A percentile compares a stretch with the other conserved stretches of the same genome.
phyloP scores from a whole-genome alignment of 441 rosid genomes.

The Rhodomyrtus psidioides region DNA sequence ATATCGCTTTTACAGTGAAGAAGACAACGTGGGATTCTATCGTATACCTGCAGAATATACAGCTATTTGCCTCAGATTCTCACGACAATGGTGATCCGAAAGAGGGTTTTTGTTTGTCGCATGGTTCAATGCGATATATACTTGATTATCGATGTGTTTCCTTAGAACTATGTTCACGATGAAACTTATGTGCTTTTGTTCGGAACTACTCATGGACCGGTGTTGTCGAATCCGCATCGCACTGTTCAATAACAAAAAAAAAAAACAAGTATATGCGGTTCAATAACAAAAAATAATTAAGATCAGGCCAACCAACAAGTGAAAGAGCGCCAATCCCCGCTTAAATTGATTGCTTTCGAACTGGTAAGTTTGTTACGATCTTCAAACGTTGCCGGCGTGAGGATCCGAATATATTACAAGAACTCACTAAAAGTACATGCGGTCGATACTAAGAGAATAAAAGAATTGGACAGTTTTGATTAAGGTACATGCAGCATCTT shows the following conservation, averaged over 20 bases:
- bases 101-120: background rate
- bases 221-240: background rate
- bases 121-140: background rate
- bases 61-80: background rate
- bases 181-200: background rate
- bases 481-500: fast-evolving
- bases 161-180: background rate
- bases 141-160: background rate
- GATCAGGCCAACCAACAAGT: background rate
- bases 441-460: background rate
- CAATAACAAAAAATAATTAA: background rate
- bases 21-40: background rate
- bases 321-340: background rate
- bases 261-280: too few relatives aligned
- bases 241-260: background rate
- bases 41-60: background rate
- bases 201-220: background rate
- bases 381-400: fast-evolving
- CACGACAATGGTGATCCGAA: background rate
- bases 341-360: background rate
- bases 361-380: fast-evolving
- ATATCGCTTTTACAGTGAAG: background rate
- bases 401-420: background rate
- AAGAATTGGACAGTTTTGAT: background rate
- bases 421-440: background rate